Conservation (phyloP, 805 yeast genomes). For the Blastobotrys parvus region DNA sequence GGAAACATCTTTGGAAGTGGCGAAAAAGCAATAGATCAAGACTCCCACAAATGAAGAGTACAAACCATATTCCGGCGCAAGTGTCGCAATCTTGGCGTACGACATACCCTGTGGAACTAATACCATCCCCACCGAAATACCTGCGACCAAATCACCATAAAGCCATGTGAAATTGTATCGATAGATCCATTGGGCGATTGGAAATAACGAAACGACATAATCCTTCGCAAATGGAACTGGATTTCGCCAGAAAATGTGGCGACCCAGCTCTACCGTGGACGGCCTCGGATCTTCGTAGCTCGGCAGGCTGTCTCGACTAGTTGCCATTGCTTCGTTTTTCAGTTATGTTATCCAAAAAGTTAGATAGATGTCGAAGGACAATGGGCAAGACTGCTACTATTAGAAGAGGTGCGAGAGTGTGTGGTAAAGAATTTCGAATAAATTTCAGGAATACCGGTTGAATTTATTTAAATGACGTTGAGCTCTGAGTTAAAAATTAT, state of each 20-base stretch:
- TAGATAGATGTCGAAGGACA: no score
- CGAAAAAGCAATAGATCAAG: slow-evolving; percentile 78
- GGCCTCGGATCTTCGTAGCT: slow-evolving; percentile 3
- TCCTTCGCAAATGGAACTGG: slow-evolving; percentile 35
- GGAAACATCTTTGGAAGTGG: slow-evolving; percentile 91
- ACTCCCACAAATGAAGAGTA: slow-evolving; percentile 92
- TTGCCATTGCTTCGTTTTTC: not conserved
- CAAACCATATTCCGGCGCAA: slow-evolving; percentile 76
- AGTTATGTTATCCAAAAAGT: no score
- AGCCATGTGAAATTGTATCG: slow-evolving; percentile 79
- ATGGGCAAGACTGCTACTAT: no score
- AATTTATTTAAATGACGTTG: no score
- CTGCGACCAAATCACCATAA: slow-evolving; percentile 78
- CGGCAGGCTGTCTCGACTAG: not conserved
- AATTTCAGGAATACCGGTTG: no score
- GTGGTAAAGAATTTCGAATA: no score
- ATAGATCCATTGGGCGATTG: slow-evolving; percentile 74
- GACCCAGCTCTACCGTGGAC: slow-evolving; percentile 3
- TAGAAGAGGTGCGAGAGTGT: no score
- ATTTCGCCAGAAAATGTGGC: slow-evolving; percentile 11
- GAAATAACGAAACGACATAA: slow-evolving; percentile 63
- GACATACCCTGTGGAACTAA: slow-evolving; percentile 96
- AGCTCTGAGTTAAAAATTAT: no score
- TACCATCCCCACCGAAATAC: slow-evolving; percentile 88
- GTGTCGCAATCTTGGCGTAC: slow-evolving; percentile 78